A percentile compares a stretch with the other conserved stretches of the same genome.
phyloP scores from a whole-genome alignment of 2,329 filamentous ascomycete genomes.

The Aspergillus sp. region DNA sequence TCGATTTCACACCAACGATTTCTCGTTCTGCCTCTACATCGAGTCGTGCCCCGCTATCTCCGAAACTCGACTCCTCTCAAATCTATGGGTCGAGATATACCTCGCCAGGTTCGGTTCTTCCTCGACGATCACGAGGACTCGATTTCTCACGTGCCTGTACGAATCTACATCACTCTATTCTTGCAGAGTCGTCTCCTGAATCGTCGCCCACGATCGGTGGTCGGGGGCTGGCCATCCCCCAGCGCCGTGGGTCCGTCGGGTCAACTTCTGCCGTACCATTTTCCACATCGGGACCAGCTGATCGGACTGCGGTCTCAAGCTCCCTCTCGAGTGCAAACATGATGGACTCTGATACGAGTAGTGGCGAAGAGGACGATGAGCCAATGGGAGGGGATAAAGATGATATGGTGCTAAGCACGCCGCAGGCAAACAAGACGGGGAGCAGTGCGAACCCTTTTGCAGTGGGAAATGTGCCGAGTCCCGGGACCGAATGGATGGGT shows the following conservation, averaged over 20 bases:
- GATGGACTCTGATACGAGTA: slow-evolving; percentile 71
- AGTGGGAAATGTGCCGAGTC: slow-evolving; percentile 42
- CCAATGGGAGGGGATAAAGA: slow-evolving; percentile 62
- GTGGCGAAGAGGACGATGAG: slow-evolving; percentile 53
- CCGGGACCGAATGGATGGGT: slow-evolving; percentile 55
- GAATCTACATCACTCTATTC: slow-evolving; percentile 87
- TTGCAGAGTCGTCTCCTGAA: slow-evolving; percentile 83
- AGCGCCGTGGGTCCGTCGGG: slow-evolving; percentile 54
- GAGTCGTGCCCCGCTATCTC: slow-evolving; percentile 64
- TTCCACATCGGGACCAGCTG: slow-evolving; percentile 61
- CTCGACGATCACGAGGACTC: slow-evolving; percentile 77
- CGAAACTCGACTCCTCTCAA: slow-evolving; percentile 75
- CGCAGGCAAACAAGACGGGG: slow-evolving; percentile 59
- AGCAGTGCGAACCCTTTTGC: slow-evolving; percentile 40
- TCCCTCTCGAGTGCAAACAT: slow-evolving; percentile 74
- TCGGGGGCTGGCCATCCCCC: slow-evolving; percentile 54
- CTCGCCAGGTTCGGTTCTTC: slow-evolving; percentile 78
- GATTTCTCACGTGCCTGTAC: slow-evolving; percentile 92
- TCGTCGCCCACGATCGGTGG: slow-evolving; percentile 79
- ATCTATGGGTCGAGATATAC: slow-evolving; percentile 82
- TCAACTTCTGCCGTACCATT: slow-evolving; percentile 53
- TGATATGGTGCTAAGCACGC: slow-evolving; percentile 67
- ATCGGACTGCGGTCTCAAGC: slow-evolving; percentile 65
- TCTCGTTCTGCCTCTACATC: slow-evolving; percentile 43
- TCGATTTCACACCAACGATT: slow-evolving; percentile 57